A percentile compares a stretch with the other conserved stretches of the same genome.
Evolutionary conservation across 345 rosid species (phyloP).

Genomic region (Eucalyptus marginata): DNA sequence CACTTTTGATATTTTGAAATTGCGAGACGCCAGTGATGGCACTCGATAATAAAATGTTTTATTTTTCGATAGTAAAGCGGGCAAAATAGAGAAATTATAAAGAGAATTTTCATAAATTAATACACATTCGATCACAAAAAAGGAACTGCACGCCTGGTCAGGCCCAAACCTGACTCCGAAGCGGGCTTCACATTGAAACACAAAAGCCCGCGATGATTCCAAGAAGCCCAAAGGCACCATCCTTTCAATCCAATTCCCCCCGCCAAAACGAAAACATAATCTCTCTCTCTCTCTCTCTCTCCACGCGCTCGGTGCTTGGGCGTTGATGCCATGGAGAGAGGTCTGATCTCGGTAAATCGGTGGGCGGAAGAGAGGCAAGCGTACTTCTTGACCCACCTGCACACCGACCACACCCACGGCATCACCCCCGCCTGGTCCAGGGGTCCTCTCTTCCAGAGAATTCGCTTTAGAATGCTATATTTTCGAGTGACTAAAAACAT

Average conservation of each 20-base stretch:
- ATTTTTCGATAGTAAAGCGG: neutral
- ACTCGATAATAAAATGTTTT: neutral
- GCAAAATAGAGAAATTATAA: neutral
- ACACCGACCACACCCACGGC: constrained; percentile 63
- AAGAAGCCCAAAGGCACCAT: neutral
- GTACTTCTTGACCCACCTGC: constrained; percentile 68
- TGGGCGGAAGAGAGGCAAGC: constrained; percentile 55
- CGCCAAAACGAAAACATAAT: too few species aligned
- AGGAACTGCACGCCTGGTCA: neutral
- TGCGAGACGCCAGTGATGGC: too few species aligned
- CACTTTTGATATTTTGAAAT: too few species aligned
- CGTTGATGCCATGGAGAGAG: constrained; percentile 36
- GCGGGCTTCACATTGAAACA: neutral
- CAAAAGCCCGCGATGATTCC: neutral
- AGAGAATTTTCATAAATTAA: neutral
- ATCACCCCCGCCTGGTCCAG: constrained; percentile 39
- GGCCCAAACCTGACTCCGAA: neutral
- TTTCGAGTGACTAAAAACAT: neutral
- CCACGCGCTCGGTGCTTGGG: neutral
- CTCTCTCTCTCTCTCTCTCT: neutral
- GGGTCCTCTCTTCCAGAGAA: constrained; percentile 33
- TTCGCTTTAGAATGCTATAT: neutral
- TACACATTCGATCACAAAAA: neutral
- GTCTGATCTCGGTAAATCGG: constrained; percentile 59
- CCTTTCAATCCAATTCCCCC: too few species aligned